Evolutionary conservation across 2,329 filamentous ascomycete genomes (phyloP).

Genomic region (Cordyceps cateniannulata): DNA sequence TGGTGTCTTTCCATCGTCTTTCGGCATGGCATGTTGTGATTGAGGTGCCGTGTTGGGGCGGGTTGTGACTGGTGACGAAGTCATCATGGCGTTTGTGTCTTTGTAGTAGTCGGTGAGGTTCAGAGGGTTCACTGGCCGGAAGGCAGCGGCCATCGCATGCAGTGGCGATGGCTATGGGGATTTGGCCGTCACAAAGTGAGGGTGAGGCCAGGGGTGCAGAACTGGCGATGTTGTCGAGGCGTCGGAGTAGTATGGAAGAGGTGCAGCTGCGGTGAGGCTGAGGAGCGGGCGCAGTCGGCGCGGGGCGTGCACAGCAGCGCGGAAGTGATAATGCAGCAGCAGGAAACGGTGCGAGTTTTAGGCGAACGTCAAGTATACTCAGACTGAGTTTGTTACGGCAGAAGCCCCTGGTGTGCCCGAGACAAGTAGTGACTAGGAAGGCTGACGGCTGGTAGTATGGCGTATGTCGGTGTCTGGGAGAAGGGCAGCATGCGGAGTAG

Average conservation of each 20-base stretch:
- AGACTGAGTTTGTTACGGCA: background rate
- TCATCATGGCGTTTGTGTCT: conserved; percentile 27
- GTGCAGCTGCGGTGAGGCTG: conserved; percentile 4
- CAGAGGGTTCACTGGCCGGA: conserved; percentile 42
- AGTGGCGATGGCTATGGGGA: background rate
- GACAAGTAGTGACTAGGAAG: conserved; percentile 6
- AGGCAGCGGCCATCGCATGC: conserved; percentile 39
- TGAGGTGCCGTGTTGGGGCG: conserved; percentile 31
- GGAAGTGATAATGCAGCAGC: conserved; percentile 3
- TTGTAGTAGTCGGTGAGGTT: conserved; percentile 19
- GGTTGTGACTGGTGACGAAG: conserved; percentile 29
- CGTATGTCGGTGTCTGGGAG: conserved; percentile 3
- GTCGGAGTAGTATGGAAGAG: background rate
- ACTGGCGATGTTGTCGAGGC: background rate
- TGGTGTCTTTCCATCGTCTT: conserved; percentile 52
- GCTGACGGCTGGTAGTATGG: background rate
- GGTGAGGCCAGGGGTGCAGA: background rate
- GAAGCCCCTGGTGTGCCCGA: conserved; percentile 1
- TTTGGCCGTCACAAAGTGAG: background rate
- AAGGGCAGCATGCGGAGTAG: background rate
- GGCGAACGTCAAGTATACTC: background rate
- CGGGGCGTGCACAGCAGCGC: background rate
- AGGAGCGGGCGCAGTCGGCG: background rate
- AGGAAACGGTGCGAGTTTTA: background rate
- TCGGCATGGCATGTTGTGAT: conserved; percentile 19